Evolutionary conservation across 2,329 filamentous ascomycete species (phyloP).

Genomic region (Salinomyces thailandicus): DNA sequence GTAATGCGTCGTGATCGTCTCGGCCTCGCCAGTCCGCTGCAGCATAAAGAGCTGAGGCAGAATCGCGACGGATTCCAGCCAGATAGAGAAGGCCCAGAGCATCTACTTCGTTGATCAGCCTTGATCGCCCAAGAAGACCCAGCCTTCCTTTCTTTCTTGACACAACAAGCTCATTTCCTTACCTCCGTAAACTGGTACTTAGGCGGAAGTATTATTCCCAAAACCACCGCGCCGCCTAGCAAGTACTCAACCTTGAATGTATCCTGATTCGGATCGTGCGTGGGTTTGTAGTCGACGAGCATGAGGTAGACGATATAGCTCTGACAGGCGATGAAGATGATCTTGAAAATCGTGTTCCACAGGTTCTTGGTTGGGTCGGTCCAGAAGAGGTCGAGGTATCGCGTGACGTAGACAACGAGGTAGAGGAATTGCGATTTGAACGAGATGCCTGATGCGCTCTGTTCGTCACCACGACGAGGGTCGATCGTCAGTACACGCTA

Average conservation of each 20-base stretch:
- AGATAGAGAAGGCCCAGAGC: conserved; percentile 95
- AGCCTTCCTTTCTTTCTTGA: conserved; percentile 3
- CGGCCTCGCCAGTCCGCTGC: conserved; percentile 91
- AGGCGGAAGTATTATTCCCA: conserved; percentile 77
- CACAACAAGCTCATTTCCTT: conserved; percentile 2
- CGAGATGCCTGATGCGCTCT: conserved; percentile 96
- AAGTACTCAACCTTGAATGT: conserved; percentile 97
- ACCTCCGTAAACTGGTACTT: conserved; percentile 66
- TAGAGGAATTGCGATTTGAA: conserved; percentile 98
- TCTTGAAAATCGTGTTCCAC: conserved; percentile 93
- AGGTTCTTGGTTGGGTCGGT: conserved; percentile 44
- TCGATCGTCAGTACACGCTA: too few relatives aligned
- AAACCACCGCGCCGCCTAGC: conserved; percentile 64
- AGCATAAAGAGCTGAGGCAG: conserved; percentile 97
- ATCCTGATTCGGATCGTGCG: conserved; percentile 91
- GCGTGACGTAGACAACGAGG: conserved; percentile 82
- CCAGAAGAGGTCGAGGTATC: conserved; percentile 53
- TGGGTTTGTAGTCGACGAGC: conserved; percentile 94
- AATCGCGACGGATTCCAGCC: conserved; percentile 94
- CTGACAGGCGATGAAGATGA: conserved; percentile 83
- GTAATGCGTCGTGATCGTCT: conserved; percentile 99
- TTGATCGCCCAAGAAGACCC: neutral
- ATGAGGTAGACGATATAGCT: conserved; percentile 96
- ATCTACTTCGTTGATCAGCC: conserved; percentile 45
- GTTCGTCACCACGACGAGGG: too few relatives aligned